A percentile compares a stretch with the other conserved stretches of the same genome.
These are phyloP conservation scores for Phalaenopsis hybrid DNA, from an alignment of 116 monocot species.

Conservation along the genomic window DNA sequence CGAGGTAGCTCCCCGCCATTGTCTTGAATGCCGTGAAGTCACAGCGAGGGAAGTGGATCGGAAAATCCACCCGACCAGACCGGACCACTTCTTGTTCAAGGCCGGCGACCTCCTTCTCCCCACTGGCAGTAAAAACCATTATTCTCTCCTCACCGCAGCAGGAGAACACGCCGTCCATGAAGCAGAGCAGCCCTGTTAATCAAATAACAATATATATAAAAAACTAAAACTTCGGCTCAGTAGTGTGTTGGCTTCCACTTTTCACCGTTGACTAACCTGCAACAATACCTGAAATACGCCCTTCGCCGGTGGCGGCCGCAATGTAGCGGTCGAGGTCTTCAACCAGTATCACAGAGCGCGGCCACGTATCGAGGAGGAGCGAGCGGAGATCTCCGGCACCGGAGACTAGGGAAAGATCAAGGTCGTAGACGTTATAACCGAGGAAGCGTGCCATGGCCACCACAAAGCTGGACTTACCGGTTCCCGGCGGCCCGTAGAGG, in stretches of 20 bases:
- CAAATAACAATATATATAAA: too few relatives aligned
- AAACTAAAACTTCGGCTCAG: too few relatives aligned
- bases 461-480: slow-evolving; percentile 79
- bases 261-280: too few relatives aligned
- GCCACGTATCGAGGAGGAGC: slow-evolving; percentile 55
- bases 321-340: slow-evolving; percentile 72
- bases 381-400: slow-evolving; percentile 24
- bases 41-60: slow-evolving; percentile 76
- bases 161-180: slow-evolving; percentile 88
- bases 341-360: slow-evolving; percentile 65
- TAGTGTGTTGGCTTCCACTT: too few relatives aligned
- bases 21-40: slow-evolving; percentile 82
- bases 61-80: slow-evolving; percentile 69
- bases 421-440: slow-evolving; percentile 72
- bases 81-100: slow-evolving; percentile 50
- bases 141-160: slow-evolving; percentile 84
- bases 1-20: slow-evolving; percentile 75
- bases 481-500: slow-evolving; percentile 65
- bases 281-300: slow-evolving; percentile 1
- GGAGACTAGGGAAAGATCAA: slow-evolving; percentile 38
- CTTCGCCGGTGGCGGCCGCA: background rate
- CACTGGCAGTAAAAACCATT: slow-evolving; percentile 77
- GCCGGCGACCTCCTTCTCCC: slow-evolving; percentile 11
- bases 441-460: slow-evolving; percentile 87
- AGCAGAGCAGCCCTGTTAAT: slow-evolving; percentile 29